Evolutionary conservation across 2,329 filamentous ascomycete genomes (phyloP).

Genomic region (Rutstroemia sydowiana): DNA sequence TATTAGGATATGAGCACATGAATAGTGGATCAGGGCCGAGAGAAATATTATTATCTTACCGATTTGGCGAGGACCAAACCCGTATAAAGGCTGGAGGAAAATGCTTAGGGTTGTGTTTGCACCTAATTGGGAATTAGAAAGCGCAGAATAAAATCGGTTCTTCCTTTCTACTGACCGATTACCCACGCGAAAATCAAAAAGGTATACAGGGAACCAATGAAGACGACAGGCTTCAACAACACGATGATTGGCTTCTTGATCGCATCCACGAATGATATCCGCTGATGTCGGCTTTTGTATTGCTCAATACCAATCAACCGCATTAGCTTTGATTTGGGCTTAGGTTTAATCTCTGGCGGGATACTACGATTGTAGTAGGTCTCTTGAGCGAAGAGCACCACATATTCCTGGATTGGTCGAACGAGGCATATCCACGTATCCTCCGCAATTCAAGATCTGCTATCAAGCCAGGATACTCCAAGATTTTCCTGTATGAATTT

Average conservation of each 20-base stretch:
- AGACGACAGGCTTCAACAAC: conserved; percentile 34
- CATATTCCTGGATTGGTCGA: conserved; percentile 35
- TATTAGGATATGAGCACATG: background rate
- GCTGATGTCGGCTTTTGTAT: conserved; percentile 23
- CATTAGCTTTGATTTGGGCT: conserved; percentile 23
- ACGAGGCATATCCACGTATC: conserved; percentile 20
- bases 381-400: conserved; percentile 38
- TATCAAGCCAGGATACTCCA: background rate
- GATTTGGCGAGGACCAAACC: conserved; percentile 42
- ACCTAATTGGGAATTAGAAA: conserved; percentile 25
- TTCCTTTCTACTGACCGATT: conserved; percentile 24
- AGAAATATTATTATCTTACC: conserved; percentile 33
- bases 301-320: conserved; percentile 26
- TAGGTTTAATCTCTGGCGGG: conserved; percentile 31
- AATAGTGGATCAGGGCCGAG: background rate
- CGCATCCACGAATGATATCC: conserved; percentile 36
- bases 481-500: conserved; percentile 37
- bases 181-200: conserved; percentile 41
- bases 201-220: conserved; percentile 33
- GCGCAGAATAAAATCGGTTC: background rate
- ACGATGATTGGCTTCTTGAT: conserved; percentile 34
- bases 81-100: conserved; percentile 43
- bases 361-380: conserved; percentile 43
- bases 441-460: background rate
- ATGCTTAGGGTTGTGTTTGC: conserved; percentile 50